Percentiles rank a stretch among this genome's conserved stretches.
Conservation (phyloP, 2,329 filamentous ascomycete genomes). For the Colletotrichum sp. region DNA sequence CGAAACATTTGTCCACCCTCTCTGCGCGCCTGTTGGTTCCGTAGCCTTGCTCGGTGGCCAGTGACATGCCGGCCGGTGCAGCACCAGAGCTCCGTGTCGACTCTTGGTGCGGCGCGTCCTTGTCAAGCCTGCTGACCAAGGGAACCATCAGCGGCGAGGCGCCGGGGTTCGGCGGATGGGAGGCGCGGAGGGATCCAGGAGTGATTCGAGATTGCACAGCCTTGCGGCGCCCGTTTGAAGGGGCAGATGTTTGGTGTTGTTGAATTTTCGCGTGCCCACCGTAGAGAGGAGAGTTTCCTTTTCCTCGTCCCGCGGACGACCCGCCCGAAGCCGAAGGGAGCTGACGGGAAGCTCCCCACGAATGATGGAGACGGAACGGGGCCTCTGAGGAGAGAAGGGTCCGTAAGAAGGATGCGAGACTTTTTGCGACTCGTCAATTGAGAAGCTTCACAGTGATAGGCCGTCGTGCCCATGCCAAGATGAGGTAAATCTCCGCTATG, state of each 20-base stretch:
- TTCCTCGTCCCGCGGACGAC: neutral
- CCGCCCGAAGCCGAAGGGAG: neutral
- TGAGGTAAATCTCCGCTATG: neutral
- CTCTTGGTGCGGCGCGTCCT: constrained; percentile 9
- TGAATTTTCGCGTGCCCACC: neutral
- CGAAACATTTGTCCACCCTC: constrained; percentile 1
- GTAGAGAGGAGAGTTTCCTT: neutral
- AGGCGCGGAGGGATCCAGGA: neutral
- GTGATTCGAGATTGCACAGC: constrained; percentile 4
- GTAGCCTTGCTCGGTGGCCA: constrained; percentile 2
- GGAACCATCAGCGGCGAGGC: neutral
- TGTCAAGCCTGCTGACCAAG: neutral
- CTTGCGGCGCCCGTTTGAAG: constrained; percentile 18
- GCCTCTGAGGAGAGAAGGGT: neutral
- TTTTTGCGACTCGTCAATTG: neutral
- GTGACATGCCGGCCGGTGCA: neutral
- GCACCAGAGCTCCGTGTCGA: neutral
- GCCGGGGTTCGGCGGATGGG: neutral
- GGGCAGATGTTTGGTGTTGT: neutral
- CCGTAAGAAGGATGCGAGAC: neutral
- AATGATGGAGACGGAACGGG: neutral
- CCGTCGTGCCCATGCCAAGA: neutral
- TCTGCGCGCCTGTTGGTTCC: neutral
- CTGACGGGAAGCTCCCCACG: neutral
- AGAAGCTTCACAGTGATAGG: neutral